Evolutionary conservation across 352 stramenopile genomes (phyloP).

Genomic region (Phytophthora syringae): DNA sequence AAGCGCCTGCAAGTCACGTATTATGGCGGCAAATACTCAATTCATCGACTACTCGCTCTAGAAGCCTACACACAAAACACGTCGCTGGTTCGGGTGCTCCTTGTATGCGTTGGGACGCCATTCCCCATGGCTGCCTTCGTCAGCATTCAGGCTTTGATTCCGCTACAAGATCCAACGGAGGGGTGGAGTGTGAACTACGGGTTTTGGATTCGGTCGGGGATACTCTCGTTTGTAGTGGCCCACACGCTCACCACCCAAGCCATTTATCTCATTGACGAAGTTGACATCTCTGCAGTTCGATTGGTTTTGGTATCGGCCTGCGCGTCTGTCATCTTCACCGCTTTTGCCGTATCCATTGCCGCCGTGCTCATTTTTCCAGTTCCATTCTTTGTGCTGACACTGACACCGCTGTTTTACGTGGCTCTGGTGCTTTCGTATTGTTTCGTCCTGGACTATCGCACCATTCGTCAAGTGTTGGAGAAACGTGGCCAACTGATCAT

Average conservation of each 20-base stretch:
- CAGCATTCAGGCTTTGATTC: slow-evolving; percentile 8
- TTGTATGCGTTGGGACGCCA: slow-evolving; percentile 15
- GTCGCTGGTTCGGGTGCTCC: slow-evolving; percentile 6
- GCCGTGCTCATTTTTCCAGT: slow-evolving; percentile 21
- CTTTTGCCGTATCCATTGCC: slow-evolving; percentile 12
- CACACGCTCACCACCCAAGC: slow-evolving; percentile 17
- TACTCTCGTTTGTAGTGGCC: slow-evolving; percentile 9
- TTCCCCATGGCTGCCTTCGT: slow-evolving; percentile 13
- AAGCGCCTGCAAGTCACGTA: slow-evolving; percentile 18
- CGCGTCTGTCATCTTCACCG: slow-evolving; percentile 10
- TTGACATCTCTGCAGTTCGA: slow-evolving; percentile 1
- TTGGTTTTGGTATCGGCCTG: background rate
- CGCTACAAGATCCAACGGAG: slow-evolving; percentile 11
- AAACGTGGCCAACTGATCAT: slow-evolving; percentile 12
- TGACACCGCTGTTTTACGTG: slow-evolving; percentile 21
- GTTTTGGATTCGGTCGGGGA: slow-evolving; percentile 15
- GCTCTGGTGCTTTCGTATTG: slow-evolving; percentile 20
- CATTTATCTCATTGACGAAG: slow-evolving; percentile 7
- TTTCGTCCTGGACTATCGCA: slow-evolving; percentile 3
- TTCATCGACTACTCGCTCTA: slow-evolving; percentile 20
- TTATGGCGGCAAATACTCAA: slow-evolving; percentile 24
- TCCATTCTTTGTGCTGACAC: slow-evolving; percentile 23
- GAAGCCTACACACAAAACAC: slow-evolving; percentile 13
- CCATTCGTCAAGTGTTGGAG: slow-evolving; percentile 14
- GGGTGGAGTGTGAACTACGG: slow-evolving; percentile 15